Conservation (phyloP, 2,329 filamentous ascomycete species). For the Plenodomus biglobosus region DNA sequence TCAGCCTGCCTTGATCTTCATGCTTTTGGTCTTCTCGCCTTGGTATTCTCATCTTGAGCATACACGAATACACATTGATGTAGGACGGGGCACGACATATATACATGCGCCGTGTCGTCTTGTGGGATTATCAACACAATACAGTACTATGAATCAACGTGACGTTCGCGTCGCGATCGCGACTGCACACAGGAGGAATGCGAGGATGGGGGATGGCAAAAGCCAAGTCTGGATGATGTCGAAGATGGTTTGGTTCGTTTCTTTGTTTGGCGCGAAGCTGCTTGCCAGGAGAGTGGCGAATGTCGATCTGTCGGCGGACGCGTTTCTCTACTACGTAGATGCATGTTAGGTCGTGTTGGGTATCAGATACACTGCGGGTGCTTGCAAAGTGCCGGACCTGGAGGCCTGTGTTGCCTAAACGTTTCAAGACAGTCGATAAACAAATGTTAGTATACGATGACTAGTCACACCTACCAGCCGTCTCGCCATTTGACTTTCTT, state of each 20-base stretch:
- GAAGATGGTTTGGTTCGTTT: conserved; percentile 50
- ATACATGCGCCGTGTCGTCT: too few relatives aligned
- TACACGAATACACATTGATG: too few relatives aligned
- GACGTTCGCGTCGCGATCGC: too few relatives aligned
- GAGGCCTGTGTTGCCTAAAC: background rate
- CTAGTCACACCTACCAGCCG: conserved; percentile 39
- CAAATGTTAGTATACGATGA: background rate
- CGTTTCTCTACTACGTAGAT: background rate
- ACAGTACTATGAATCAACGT: too few relatives aligned
- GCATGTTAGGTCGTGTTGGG: background rate
- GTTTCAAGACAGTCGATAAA: background rate
- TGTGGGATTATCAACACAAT: too few relatives aligned
- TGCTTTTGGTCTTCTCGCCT: too few relatives aligned
- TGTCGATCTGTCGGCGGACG: background rate
- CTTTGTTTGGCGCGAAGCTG: background rate
- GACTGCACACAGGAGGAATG: too few relatives aligned
- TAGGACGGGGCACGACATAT: too few relatives aligned
- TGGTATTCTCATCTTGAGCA: too few relatives aligned
- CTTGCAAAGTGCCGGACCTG: background rate
- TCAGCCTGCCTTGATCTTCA: too few relatives aligned
- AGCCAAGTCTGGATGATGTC: conserved; percentile 64
- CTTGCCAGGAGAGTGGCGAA: background rate
- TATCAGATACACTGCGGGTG: background rate
- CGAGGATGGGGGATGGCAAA: conserved; percentile 52
- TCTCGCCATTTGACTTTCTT: conserved; percentile 69